Evolutionary conservation across 768 basidiomycete genomes (phyloP), one percentile per base, ranked within the genome.

Genomic region (Hebeloma cylindrosporum): DNA sequence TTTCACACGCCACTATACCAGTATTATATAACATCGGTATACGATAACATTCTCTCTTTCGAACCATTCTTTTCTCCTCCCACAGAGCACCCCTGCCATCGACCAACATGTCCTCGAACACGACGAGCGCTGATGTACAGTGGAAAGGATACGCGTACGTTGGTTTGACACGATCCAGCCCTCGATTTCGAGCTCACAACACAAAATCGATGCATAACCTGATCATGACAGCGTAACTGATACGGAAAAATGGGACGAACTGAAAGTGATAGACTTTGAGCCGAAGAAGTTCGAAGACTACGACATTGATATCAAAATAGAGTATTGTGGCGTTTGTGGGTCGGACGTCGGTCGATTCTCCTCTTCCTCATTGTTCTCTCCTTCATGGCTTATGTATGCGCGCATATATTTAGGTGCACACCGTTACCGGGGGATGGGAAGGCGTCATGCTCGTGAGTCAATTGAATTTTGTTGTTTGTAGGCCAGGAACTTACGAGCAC

Each of bases 271-370:
- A 30, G 64, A 70, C 11, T 78, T 77, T 61, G 55, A 75, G 53
- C 79, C 80, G 11, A 83, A 83, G 63, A 59, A 59, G 5, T 69
- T 69, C 47, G 69, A 68, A 3, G 72, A 78, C 18, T 67, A 73
- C 49, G 82, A 85, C 52, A 65, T 83, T 40, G 80, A 83, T 41
- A 71, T 79, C 45, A 67, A 71, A 40, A 75, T 78, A 45, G 71
- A 73, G 16, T 74, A 67, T 52, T 78, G 68, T 48, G 70, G 70
- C 18, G 75, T 78, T 13, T 80, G 79, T 47, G 77, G 73, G 26
- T 73, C 74, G 3, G 80, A 81, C 58, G 72, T 79, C 39, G 2
- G 63, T 52, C 6, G 10, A 33, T 32, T 6, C 17, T 28, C n/a
- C n/a, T n/a, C n/a, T 26, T 25, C 16, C 7, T 23, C 13, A 7